Evolutionary conservation across 306 rosid species (phyloP), one percentile per base, ranked within the genome.

Genomic region (Fagus sylvatica): DNA sequence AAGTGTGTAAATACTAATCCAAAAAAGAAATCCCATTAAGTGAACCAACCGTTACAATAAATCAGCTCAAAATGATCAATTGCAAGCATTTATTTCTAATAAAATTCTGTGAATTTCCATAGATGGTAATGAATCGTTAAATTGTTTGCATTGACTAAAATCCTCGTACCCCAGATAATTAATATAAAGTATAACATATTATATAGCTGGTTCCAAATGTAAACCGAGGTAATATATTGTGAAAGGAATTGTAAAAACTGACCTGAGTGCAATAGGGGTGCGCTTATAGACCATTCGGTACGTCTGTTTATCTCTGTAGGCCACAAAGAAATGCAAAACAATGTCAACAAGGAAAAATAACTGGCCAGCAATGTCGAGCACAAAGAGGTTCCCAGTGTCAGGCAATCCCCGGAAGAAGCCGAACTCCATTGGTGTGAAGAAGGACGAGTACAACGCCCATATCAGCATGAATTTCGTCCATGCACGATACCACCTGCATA

Each of bases 391-490:
- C n/a, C n/a, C n/a, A n/a, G n/a, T 85, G 79, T 90, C 80, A 0
- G 88, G 85, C 2, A 95, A 76, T 43, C 99, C 99, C 73, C 99
- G 86, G 77, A 91, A 93, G 69, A 95, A 95, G 36, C 93, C 99
- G 39, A 95, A 93, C 84, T 95, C 99, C 93, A 95, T 65, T 56
- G 99, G 99, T 17, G 99, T 95, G 89, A 95, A 95, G 92, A 93
- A 91, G 51, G 99, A 95, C 30, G 99, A 95, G 84, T 95, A 95
- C 66, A 95, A 74, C 81, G 99, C 99, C 99, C 99, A 95, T 76
- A 88, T 1, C 71, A 95, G 85, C 83, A 95, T 95, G 93, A 95
- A 87, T 41, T 90, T 86, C 59, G 74, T 82, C 99, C 99, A 95
- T 68, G 79, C 79, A 15, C 85, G 81, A 57, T 95, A 89, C 91